Evolutionary conservation across 2,329 filamentous ascomycete genomes (phyloP), one percentile per base, ranked within the genome.

Genomic region (Balansia obtecta): DNA sequence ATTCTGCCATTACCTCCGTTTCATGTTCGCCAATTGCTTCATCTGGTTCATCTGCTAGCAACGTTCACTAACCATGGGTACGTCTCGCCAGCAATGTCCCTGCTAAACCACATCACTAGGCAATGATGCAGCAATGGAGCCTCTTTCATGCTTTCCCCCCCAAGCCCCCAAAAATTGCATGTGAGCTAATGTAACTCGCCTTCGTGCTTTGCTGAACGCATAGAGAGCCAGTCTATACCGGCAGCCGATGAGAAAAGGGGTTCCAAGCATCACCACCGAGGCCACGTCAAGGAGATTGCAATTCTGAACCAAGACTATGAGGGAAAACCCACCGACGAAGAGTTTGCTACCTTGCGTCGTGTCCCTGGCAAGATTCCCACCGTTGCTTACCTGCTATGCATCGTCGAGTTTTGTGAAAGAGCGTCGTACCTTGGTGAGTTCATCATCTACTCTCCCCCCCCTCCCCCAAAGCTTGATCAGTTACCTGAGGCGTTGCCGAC

Each of bases 381-480:
- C 12, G 66, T 75, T 3, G 71, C 76, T n/a, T 83, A 77, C 56
- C 58, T 76, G 3, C 72, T 82, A 32, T 82, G 78, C 53, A 56
- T 75, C 7, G 76, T 81, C 40, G 79, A 82, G 55, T 76, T 82
- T 53, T 76, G 75, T 50, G 79, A 83, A 59, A 68, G 79, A 50
- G 78, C 77, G 2, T 80, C 77, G 0, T 82, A 77, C 67, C 80
- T 80, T 58, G 79, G 78, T 53, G 68, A 73, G 6, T 18, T 32
- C 8, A 2, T 18, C n/a, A n/a, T 9, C 10, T 37, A 37, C 10
- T 37, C 8, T 10, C 10, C 33, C 33, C 10, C 33, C 3, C 13
- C n/a, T n/a, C n/a, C n/a, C n/a, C n/a, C n/a, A n/a, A 15, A 15
- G 13, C 5, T 16, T n/a, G 44, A 42, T 13, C 13, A 16, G 15